Evolutionary conservation across 2,329 filamentous ascomycete genomes (phyloP).

Genomic region (Leptographium flavum): DNA sequence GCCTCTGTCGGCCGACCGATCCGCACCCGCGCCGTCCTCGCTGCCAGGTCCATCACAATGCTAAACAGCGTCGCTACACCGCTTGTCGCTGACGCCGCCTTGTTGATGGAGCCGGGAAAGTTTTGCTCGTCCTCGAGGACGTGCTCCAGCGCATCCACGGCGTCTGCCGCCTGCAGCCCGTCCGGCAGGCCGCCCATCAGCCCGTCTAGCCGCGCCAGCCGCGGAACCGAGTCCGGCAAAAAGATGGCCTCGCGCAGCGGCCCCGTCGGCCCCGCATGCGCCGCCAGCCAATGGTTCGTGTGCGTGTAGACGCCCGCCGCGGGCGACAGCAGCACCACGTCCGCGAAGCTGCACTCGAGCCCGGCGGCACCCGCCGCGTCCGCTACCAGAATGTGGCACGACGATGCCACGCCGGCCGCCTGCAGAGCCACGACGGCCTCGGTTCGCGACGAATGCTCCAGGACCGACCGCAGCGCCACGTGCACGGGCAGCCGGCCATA

Average conservation of each 20-base stretch:
- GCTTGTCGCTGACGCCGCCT: not conserved
- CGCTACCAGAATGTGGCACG: conserved; percentile 1
- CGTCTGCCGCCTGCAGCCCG: not conserved
- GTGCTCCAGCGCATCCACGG: not conserved
- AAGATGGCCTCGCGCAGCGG: conserved; percentile 1
- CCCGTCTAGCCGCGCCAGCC: not conserved
- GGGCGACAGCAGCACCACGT: not conserved
- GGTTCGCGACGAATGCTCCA: conserved; percentile 15
- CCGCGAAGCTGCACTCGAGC: not conserved
- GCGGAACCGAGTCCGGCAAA: not conserved
- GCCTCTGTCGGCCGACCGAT: not conserved
- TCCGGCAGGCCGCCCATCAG: not conserved
- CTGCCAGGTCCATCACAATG: conserved; percentile 4
- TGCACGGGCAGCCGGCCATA: conserved; percentile 40
- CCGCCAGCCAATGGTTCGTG: conserved; percentile 2
- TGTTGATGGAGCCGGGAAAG: not conserved
- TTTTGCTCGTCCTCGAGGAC: conserved; percentile 1
- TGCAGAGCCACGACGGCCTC: not conserved
- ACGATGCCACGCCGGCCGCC: not conserved
- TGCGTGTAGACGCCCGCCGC: conserved; percentile 1
- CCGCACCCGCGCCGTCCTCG: not conserved
- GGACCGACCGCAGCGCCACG: conserved; percentile 37
- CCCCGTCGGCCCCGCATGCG: not conserved
- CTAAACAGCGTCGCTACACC: conserved; percentile 2
- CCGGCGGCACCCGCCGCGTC: not conserved